phyloP scores from a whole-genome alignment of 1,284 basidiomycete species.

The Ustilago hordei region DNA sequence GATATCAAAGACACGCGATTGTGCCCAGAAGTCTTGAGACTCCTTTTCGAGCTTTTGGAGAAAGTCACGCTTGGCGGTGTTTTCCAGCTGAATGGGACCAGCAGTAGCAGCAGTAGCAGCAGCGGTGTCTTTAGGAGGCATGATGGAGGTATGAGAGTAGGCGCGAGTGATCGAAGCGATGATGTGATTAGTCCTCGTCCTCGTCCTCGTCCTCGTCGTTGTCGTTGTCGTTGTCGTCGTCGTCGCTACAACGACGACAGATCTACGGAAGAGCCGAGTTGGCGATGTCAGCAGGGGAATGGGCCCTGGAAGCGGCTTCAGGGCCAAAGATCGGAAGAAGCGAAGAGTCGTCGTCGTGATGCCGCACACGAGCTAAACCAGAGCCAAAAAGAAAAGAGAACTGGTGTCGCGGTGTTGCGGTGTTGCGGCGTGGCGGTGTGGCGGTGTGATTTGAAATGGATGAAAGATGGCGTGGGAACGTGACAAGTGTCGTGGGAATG shows the following conservation, averaged over 20 bases:
- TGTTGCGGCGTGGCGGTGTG: background rate
- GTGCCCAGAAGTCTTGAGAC: conserved; percentile 84
- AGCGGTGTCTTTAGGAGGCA: conserved; percentile 54
- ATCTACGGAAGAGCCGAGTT: background rate
- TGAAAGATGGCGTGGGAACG: background rate
- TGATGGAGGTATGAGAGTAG: conserved; percentile 17
- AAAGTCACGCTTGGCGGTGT: conserved; percentile 89
- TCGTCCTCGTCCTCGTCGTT: too few relatives aligned
- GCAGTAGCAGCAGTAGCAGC: conserved; percentile 24
- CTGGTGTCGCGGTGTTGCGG: background rate
- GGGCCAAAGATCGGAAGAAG: conserved; percentile 45
- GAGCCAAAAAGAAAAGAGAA: background rate
- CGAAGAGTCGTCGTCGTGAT: conserved; percentile 43
- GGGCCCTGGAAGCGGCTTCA: conserved; percentile 45
- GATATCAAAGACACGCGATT: conserved; percentile 78
- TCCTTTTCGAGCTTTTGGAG: conserved; percentile 84
- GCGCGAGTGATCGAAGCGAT: background rate
- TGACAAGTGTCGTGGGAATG: background rate
- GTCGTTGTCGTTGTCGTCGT: too few relatives aligned
- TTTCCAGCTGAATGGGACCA: conserved; percentile 70
- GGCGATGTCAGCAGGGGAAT: background rate
- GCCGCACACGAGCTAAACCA: conserved; percentile 20
- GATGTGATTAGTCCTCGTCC: conserved; percentile 1
- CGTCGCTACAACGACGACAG: background rate
- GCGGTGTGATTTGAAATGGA: too few relatives aligned